phyloP scores from a whole-genome alignment of 1,139 yeast genomes.

The Suhomyces atakaporum region DNA sequence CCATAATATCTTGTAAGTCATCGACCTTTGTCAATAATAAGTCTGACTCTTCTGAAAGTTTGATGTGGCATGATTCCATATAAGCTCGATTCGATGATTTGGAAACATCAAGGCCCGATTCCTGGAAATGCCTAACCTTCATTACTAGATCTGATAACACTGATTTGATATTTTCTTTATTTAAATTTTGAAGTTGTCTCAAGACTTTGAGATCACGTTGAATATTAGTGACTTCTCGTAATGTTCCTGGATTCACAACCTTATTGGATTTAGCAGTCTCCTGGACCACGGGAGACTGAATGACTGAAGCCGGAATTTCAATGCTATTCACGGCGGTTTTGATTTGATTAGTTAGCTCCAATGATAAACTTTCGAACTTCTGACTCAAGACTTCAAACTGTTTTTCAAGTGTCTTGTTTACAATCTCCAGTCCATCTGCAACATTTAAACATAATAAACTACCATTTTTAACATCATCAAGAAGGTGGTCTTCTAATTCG shows the following conservation, averaged over 20 bases:
- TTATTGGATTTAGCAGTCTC: conserved; percentile 3
- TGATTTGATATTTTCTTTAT: conserved; percentile 43
- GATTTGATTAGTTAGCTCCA: conserved; percentile 25
- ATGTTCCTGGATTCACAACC: neutral
- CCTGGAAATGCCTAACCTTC: conserved; percentile 53
- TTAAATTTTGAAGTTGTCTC: conserved; percentile 56
- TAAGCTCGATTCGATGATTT: conserved; percentile 60
- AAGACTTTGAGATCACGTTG: conserved; percentile 63
- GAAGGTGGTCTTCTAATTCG: conserved; percentile 72
- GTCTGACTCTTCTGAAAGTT: conserved; percentile 78
- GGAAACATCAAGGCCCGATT: conserved; percentile 41
- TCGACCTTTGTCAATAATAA: conserved; percentile 75
- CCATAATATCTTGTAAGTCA: conserved; percentile 89
- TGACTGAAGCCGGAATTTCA: conserved; percentile 21
- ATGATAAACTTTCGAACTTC: conserved; percentile 32
- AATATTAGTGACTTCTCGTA: conserved; percentile 35
- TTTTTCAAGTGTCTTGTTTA: conserved; percentile 25
- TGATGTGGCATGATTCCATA: conserved; percentile 75
- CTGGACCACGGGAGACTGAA: conserved; percentile 5
- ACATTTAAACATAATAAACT: conserved; percentile 59
- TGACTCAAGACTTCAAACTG: conserved; percentile 33
- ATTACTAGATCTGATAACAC: conserved; percentile 48
- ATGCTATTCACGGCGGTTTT: conserved; percentile 26
- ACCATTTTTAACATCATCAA: conserved; percentile 63
- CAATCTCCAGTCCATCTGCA: conserved; percentile 23